phyloP scores from a whole-genome alignment of 1,284 basidiomycete species.

The Puccinia horiana region DNA sequence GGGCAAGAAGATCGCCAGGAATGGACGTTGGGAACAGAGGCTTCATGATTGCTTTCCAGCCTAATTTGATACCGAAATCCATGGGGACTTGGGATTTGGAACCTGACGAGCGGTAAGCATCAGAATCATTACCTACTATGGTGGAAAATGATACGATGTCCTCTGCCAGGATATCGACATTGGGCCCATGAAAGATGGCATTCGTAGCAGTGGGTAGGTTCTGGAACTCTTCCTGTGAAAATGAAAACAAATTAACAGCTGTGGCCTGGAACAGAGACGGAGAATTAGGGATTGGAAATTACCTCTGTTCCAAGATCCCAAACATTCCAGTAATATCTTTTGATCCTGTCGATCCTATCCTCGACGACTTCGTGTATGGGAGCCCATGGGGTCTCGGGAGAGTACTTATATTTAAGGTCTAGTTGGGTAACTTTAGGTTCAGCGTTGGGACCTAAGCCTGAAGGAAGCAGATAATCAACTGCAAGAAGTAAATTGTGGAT shows the following conservation, averaged over 20 bases:
- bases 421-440: constrained; percentile 35
- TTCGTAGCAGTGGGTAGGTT: constrained; percentile 70
- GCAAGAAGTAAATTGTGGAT: neutral
- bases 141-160: constrained; percentile 87
- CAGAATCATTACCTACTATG: constrained; percentile 66
- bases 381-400: constrained; percentile 49
- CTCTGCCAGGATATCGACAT: constrained; percentile 73
- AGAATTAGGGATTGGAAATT: neutral
- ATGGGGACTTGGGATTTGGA: constrained; percentile 80
- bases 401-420: constrained; percentile 44
- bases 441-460: neutral
- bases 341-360: constrained; percentile 35
- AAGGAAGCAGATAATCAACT: constrained; percentile 37
- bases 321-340: constrained; percentile 73
- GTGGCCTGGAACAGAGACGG: neutral
- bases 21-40: constrained; percentile 89
- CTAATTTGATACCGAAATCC: constrained; percentile 98
- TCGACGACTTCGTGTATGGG: constrained; percentile 45
- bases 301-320: constrained; percentile 77
- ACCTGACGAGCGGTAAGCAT: constrained; percentile 73
- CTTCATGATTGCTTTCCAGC: constrained; percentile 97
- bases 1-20: constrained; percentile 88
- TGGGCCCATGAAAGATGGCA: constrained; percentile 73
- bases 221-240: constrained; percentile 67
- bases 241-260: neutral